A percentile compares a stretch with the other conserved stretches of the same genome.
phyloP scores from a whole-genome alignment of 208 protist genomes.

The Trypanosoma rangeli region DNA sequence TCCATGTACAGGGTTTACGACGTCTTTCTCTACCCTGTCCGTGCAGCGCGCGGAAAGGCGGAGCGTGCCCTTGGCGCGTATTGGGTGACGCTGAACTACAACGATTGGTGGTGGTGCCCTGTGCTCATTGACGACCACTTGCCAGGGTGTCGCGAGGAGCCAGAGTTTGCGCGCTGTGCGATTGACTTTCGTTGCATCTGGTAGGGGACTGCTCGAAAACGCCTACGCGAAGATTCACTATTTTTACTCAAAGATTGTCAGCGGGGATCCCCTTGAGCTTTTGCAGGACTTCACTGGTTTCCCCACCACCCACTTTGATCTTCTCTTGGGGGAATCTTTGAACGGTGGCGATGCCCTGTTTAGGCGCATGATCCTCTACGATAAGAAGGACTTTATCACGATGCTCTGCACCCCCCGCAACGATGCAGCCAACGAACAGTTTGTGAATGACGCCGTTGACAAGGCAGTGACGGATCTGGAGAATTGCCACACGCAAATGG shows the following conservation, averaged over 20 bases:
- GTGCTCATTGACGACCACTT: conserved; percentile 84
- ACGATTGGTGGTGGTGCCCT: conserved; percentile 75
- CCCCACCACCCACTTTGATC: conserved; percentile 39
- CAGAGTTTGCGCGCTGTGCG: conserved; percentile 58
- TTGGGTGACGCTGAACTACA: conserved; percentile 76
- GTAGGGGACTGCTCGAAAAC: conserved; percentile 81
- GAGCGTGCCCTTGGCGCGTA: conserved; percentile 73
- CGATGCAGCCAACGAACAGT: conserved; percentile 35
- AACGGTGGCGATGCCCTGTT: conserved; percentile 54
- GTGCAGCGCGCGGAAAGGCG: conserved; percentile 41
- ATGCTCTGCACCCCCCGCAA: conserved; percentile 67
- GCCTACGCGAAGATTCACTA: conserved; percentile 86
- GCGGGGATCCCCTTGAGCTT: conserved; percentile 72
- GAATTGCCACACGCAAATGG: conserved; percentile 55
- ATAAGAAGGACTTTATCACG: conserved; percentile 46
- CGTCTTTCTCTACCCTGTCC: conserved; percentile 73
- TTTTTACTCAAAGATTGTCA: conserved; percentile 78
- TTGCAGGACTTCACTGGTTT: conserved; percentile 80
- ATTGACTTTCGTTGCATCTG: conserved; percentile 78
- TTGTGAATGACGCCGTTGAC: conserved; percentile 36
- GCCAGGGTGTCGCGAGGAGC: conserved; percentile 52
- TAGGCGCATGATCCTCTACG: conserved; percentile 49
- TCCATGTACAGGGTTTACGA: conserved; percentile 35
- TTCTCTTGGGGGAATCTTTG: conserved; percentile 45
- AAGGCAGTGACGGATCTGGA: conserved; percentile 44